phyloP scores from a whole-genome alignment of 2,329 filamentous ascomycete genomes.

The Plectosphaerella plurivora region DNA sequence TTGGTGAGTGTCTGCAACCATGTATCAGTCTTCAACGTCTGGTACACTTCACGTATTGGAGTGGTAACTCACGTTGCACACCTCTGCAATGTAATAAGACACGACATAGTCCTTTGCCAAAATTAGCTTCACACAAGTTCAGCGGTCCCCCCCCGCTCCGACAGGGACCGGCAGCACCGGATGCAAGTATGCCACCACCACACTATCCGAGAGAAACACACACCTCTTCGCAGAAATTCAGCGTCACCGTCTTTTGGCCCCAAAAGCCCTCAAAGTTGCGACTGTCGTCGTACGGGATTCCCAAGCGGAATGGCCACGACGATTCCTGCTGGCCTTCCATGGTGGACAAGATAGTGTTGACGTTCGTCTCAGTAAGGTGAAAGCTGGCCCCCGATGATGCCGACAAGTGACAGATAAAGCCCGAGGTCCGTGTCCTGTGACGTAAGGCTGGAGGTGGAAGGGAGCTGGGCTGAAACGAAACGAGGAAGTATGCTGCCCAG shows the following conservation, averaged over 20 bases:
- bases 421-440: too few species aligned
- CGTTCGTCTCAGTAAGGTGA: too few species aligned
- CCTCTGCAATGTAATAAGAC: constrained; percentile 70
- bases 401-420: too few species aligned
- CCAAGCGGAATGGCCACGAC: background rate
- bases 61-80: constrained; percentile 52
- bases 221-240: constrained; percentile 81
- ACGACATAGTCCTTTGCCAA: constrained; percentile 55
- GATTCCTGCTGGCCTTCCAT: background rate
- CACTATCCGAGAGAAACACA: constrained; percentile 1
- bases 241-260: constrained; percentile 65
- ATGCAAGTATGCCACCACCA: constrained; percentile 6
- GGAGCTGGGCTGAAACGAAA: too few species aligned
- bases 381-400: too few species aligned
- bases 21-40: background rate
- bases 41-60: background rate
- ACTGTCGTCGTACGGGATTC: constrained; percentile 10
- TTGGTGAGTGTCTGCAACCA: constrained; percentile 67
- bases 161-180: background rate
- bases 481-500: too few species aligned
- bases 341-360: background rate
- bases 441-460: too few species aligned
- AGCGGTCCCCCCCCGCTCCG: too few species aligned
- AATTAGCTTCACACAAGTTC: background rate
- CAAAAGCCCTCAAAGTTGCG: constrained; percentile 47